Conservation (phyloP, 805 yeast species). For the Saccharomyces jurei region DNA sequence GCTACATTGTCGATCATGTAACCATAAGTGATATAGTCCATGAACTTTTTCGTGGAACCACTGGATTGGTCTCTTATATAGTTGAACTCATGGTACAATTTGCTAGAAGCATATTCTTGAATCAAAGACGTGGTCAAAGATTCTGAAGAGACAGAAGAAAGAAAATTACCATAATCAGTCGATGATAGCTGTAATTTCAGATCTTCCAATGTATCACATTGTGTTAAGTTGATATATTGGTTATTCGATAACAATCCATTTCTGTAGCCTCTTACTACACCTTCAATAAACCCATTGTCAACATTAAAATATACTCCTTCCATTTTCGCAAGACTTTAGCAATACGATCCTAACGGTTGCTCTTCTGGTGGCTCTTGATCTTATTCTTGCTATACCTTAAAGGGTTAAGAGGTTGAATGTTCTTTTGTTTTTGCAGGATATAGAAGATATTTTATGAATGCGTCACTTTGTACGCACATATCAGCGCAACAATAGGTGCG, state of each 20-base stretch:
- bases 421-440: neutral
- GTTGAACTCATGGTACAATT: slow-evolving; percentile 74
- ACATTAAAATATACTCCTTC: slow-evolving; percentile 90
- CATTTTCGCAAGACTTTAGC: slow-evolving; percentile 38
- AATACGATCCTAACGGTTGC: neutral
- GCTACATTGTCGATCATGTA: slow-evolving; percentile 98
- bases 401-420: neutral
- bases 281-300: slow-evolving; percentile 87
- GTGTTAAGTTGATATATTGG: slow-evolving; percentile 88
- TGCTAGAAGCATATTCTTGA: slow-evolving; percentile 67
- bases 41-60: slow-evolving; percentile 68
- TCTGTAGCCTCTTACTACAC: slow-evolving; percentile 88
- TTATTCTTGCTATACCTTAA: neutral
- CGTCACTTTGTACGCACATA: neutral
- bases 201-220: slow-evolving; percentile 92
- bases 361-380: neutral
- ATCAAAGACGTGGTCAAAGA: slow-evolving; percentile 82
- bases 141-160: slow-evolving; percentile 66
- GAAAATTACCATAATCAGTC: slow-evolving; percentile 89
- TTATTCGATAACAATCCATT: slow-evolving; percentile 67
- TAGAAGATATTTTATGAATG: neutral
- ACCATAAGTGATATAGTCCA: slow-evolving; percentile 90
- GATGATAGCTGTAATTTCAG: slow-evolving; percentile 88
- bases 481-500: neutral
- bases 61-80: slow-evolving; percentile 79